Conservation (phyloP, 2,329 filamentous ascomycete species). For the Arthroderma sp. region DNA sequence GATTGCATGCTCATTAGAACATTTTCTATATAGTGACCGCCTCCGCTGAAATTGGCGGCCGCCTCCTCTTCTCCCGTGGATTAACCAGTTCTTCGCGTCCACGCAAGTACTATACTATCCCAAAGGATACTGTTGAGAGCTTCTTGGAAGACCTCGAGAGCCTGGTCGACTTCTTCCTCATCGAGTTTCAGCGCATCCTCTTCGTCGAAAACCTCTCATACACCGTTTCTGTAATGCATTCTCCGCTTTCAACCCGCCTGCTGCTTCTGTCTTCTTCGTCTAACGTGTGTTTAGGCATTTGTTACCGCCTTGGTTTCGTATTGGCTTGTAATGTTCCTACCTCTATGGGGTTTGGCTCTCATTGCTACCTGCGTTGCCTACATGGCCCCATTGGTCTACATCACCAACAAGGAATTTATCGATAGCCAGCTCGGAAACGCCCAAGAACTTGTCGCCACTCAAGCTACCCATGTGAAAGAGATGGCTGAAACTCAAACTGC, state of each 20-base stretch:
- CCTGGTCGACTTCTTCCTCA: conserved; percentile 56
- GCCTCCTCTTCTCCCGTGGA: conserved; percentile 45
- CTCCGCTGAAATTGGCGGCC: conserved; percentile 45
- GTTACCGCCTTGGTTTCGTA: conserved; percentile 47
- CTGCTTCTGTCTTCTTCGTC: conserved; percentile 10
- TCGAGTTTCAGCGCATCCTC: conserved; percentile 54
- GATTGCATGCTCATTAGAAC: conserved; percentile 3
- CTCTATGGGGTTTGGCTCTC: conserved; percentile 52
- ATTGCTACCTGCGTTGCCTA: conserved; percentile 46
- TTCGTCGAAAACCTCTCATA: conserved; percentile 54
- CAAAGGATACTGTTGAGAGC: conserved; percentile 51
- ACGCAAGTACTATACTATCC: conserved; percentile 53
- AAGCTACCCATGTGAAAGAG: conserved; percentile 48
- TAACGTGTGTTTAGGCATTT: conserved; percentile 41
- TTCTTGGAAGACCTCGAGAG: conserved; percentile 51
- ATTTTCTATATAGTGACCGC: conserved; percentile 38
- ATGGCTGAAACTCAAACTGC: conserved; percentile 49
- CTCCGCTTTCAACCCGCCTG: conserved; percentile 3
- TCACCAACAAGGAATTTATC: conserved; percentile 53
- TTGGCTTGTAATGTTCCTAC: conserved; percentile 54
- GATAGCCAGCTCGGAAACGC: conserved; percentile 47
- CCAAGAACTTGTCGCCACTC: conserved; percentile 43
- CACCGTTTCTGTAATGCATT: conserved; percentile 45
- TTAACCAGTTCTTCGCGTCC: conserved; percentile 51
- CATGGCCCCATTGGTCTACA: conserved; percentile 50